phyloP scores from a whole-genome alignment of 192 early-diverging fungal genomes.

The Umbelopsis ramanniana region DNA sequence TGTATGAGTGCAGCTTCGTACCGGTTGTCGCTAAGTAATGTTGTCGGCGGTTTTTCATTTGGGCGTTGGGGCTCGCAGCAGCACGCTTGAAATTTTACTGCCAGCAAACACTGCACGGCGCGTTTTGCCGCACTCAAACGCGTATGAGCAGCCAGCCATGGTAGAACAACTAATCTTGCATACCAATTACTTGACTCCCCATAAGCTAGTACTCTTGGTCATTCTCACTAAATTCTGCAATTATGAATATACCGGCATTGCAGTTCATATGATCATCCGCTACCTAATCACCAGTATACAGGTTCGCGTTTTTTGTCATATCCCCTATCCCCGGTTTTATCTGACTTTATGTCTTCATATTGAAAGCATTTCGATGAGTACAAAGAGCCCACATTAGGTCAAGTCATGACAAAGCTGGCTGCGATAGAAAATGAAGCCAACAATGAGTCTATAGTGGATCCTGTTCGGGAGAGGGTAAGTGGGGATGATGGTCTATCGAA shows the following conservation, averaged over 20 bases:
- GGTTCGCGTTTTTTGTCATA: not conserved
- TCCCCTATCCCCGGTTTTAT: not conserved
- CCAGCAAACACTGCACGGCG: not conserved
- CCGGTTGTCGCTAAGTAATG: no score
- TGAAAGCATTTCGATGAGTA: constrained; percentile 17
- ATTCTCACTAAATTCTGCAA: constrained; percentile 21
- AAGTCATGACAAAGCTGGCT: constrained; percentile 12
- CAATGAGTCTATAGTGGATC: constrained; percentile 4
- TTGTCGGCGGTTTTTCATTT: no score
- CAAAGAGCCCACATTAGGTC: constrained; percentile 17
- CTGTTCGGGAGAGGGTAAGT: constrained; percentile 14
- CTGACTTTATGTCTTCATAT: not conserved
- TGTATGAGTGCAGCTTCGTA: no score
- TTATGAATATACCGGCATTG: constrained; percentile 20
- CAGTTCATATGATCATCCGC: constrained; percentile 8
- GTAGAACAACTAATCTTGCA: constrained; percentile 14
- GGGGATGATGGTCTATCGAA: not conserved
- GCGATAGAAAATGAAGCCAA: constrained; percentile 17
- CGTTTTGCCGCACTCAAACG: constrained; percentile 2
- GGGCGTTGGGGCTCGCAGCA: no score
- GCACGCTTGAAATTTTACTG: not conserved
- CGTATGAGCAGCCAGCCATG: constrained; percentile 5
- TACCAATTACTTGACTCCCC: constrained; percentile 12
- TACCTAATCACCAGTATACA: constrained; percentile 9
- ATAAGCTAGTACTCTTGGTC: constrained; percentile 4